These are phyloP conservation scores for Viola pubescens DNA, from an alignment of 441 rosid species.

Conservation along the genomic window DNA sequence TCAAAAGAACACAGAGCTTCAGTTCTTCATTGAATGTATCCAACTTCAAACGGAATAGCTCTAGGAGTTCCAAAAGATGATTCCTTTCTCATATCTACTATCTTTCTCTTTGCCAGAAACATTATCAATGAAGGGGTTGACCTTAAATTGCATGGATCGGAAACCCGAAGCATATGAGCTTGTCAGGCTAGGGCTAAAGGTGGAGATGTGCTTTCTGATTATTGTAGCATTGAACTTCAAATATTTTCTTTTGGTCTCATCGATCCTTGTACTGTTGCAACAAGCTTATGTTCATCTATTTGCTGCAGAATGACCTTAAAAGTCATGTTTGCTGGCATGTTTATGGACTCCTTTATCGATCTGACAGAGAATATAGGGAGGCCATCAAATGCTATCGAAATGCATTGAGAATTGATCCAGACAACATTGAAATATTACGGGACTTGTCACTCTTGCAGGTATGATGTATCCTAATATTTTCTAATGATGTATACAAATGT, in stretches of 20 bases:
- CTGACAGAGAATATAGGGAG: conserved; percentile 98
- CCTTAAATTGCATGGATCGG: conserved; percentile 99
- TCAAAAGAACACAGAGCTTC: not conserved
- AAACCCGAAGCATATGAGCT: conserved; percentile 98
- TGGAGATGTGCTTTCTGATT: conserved; percentile 23
- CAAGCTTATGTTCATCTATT: conserved; percentile 17
- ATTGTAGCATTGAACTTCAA: conserved; percentile 5
- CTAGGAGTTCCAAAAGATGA: too few relatives aligned
- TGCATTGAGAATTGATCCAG: conserved; percentile 95
- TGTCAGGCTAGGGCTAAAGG: conserved; percentile 95
- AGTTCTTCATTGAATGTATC: conserved; percentile 2
- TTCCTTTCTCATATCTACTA: conserved; percentile 3
- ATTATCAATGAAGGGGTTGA: conserved; percentile 97
- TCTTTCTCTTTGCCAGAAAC: conserved; percentile 57
- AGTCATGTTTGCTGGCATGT: conserved; percentile 99
- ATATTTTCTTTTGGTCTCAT: conserved; percentile 9
- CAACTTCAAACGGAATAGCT: not conserved
- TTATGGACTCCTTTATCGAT: conserved; percentile 96
- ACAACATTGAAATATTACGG: conserved; percentile 92
- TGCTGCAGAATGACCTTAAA: conserved; percentile 90
- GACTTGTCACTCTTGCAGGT: conserved; percentile 98
- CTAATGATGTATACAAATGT: too few relatives aligned
- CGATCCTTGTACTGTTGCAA: conserved; percentile 9
- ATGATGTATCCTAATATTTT: conserved; percentile 6
- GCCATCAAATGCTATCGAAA: conserved; percentile 98